phyloP scores from a whole-genome alignment of 2,329 filamentous ascomycete species.

The Xylariaceae sp. region DNA sequence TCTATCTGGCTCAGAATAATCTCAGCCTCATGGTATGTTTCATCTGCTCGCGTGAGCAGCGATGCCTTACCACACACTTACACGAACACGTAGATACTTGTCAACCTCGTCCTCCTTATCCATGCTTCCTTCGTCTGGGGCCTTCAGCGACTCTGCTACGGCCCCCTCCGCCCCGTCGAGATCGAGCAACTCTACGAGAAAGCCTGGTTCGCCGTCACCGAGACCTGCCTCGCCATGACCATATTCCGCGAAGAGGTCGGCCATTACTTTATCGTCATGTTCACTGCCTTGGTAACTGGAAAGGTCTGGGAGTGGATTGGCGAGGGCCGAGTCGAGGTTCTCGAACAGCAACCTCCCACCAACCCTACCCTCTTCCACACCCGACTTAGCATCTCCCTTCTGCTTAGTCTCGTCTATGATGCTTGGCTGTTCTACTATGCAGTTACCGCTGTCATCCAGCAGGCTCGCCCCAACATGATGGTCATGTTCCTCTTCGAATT shows the following conservation, averaged over 20 bases:
- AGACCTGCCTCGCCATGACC: constrained; percentile 96
- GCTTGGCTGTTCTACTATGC: constrained; percentile 77
- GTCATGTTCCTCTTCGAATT: constrained; percentile 99
- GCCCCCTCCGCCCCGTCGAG: constrained; percentile 86
- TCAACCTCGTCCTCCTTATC: constrained; percentile 82
- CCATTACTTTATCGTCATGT: constrained; percentile 94
- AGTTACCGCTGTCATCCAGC: constrained; percentile 76
- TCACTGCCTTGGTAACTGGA: constrained; percentile 84
- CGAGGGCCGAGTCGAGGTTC: constrained; percentile 86
- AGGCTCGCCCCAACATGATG: constrained; percentile 97
- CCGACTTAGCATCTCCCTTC: constrained; percentile 73
- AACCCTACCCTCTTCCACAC: constrained; percentile 87
- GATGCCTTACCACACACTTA: no score
- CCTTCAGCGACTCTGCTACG: constrained; percentile 87
- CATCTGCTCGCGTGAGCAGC: not conserved
- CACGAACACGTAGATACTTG: constrained; percentile 64
- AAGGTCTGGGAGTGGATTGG: constrained; percentile 99
- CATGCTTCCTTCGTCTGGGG: constrained; percentile 80
- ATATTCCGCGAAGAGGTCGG: constrained; percentile 96
- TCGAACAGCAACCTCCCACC: constrained; percentile 90
- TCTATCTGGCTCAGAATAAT: constrained; percentile 95
- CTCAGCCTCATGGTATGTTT: constrained; percentile 79
- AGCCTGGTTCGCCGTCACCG: constrained; percentile 96
- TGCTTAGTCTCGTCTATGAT: constrained; percentile 78
- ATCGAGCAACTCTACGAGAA: constrained; percentile 97